phyloP scores from a whole-genome alignment of 1,284 basidiomycete genomes.

The Polyporus tsugae region DNA sequence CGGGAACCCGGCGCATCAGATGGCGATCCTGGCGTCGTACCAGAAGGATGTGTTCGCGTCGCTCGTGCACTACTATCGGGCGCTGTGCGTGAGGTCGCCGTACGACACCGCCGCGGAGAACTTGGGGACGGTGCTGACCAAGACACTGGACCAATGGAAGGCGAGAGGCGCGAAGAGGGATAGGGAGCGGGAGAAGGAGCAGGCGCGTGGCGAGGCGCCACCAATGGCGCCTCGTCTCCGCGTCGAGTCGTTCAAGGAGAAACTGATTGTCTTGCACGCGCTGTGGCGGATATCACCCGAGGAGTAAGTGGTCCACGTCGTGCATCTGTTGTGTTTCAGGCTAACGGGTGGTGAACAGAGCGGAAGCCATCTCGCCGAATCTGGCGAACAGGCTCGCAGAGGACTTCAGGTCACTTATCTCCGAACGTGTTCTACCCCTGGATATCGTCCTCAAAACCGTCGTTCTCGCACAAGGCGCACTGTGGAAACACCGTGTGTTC shows the following conservation, averaged over 20 bases:
- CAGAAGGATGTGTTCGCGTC: conserved; percentile 84
- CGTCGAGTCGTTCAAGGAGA: conserved; percentile 73
- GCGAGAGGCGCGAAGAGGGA: conserved; percentile 45
- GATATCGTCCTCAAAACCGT: conserved; percentile 83
- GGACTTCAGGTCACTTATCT: conserved; percentile 67
- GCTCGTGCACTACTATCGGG: conserved; percentile 90
- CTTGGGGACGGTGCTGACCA: conserved; percentile 75
- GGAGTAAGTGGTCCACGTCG: conserved; percentile 55
- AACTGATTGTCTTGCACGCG: conserved; percentile 76
- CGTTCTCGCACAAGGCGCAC: conserved; percentile 77
- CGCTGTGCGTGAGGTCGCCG: conserved; percentile 86
- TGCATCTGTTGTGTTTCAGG: conserved; percentile 15
- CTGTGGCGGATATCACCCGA: conserved; percentile 68
- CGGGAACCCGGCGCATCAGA: conserved; percentile 93
- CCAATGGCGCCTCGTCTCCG: conserved; percentile 49
- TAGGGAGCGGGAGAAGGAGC: conserved; percentile 46
- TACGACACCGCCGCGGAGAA: conserved; percentile 92
- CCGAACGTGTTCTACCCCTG: conserved; percentile 74
- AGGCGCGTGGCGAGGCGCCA: conserved; percentile 44
- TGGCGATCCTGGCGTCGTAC: conserved; percentile 92
- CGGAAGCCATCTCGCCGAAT: conserved; percentile 54
- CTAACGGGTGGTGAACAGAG: conserved; percentile 39
- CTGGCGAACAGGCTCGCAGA: conserved; percentile 54
- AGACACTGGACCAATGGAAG: conserved; percentile 69
- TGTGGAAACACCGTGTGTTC: conserved; percentile 85